phyloP scores from a whole-genome alignment of 75 land plant genomes.

The Sequoiadendron giganteum region DNA sequence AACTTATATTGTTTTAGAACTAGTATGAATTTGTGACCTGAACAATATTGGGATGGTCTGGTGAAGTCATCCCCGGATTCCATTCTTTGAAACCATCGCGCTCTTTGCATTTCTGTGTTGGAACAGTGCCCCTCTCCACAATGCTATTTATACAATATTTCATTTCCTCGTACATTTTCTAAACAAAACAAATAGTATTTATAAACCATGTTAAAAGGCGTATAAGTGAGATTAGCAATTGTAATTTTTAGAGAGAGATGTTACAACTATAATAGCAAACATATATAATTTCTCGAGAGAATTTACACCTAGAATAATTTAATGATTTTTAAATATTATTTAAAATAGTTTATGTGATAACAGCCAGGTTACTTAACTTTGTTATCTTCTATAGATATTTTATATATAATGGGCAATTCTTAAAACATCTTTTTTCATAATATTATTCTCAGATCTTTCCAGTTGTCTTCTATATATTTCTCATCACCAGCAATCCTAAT shows the following conservation, averaged over 20 bases:
- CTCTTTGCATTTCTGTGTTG: neutral
- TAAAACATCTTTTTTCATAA: no score
- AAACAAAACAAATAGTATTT: neutral
- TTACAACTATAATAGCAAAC: no score
- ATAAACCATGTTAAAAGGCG: no score
- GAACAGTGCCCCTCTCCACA: neutral
- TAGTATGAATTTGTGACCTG: neutral
- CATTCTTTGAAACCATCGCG: conserved; percentile 5
- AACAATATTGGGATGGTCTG: conserved; percentile 18
- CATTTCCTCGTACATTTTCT: conserved; percentile 21
- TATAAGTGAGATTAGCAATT: no score
- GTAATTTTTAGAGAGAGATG: no score
- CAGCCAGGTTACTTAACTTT: no score
- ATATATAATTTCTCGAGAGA: no score
- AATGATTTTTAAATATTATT: neutral
- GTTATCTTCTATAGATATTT: no score
- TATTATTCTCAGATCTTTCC: conserved; percentile 2
- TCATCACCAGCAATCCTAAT: conserved; percentile 19
- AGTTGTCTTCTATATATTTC: conserved; percentile 5
- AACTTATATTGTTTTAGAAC: no score
- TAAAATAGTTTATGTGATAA: neutral
- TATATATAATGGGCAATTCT: no score
- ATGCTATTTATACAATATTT: conserved; percentile 3
- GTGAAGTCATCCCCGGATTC: neutral
- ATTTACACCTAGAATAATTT: no score